These are phyloP conservation scores for Prunus persica DNA, from an alignment of 306 rosid genomes.

Conservation along the genomic window Prunus_persica_NCBIv2 NC_034012.1:4555501-4556000, in stretches of 20 bases:
- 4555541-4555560: neutral
- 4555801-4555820: conserved; percentile 87
- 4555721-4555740: neutral
- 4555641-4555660: conserved; percentile 58
- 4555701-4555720: neutral
- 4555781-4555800: conserved; percentile 53
- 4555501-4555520: neutral
- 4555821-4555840: conserved; percentile 60
- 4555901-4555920: no score
- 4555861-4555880: neutral
- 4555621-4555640: conserved; percentile 68
- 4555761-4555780: conserved; percentile 68
- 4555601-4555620: conserved; percentile 77
- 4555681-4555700: conserved; percentile 5
- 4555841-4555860: conserved; percentile 35
- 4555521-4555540: neutral
- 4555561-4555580: neutral
- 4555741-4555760: conserved; percentile 12
- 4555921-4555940: no score
- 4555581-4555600: conserved; percentile 50
- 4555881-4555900: neutral
- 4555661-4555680: conserved; percentile 74
- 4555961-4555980: no score
- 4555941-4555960: no score
- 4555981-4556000: no score